These are phyloP conservation scores for Astrothelium macrocarpum DNA, from an alignment of 495 filamentous ascomycete genomes.

Conservation along the genomic window DNA sequence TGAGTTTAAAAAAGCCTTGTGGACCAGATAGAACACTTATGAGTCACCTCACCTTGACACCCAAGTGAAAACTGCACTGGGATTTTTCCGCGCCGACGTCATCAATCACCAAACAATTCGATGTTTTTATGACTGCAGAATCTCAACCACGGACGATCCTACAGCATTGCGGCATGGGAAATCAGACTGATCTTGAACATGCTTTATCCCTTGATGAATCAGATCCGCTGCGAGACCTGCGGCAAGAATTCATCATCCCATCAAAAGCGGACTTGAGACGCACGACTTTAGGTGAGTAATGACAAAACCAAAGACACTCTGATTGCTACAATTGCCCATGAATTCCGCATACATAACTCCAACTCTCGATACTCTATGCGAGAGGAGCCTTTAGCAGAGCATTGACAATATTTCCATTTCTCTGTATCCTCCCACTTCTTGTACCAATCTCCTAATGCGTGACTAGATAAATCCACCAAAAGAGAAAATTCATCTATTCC, in stretches of 20 bases:
- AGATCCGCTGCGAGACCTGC: constrained; percentile 58
- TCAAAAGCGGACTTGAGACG: constrained; percentile 67
- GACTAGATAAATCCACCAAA: not conserved
- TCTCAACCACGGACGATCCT: not conserved
- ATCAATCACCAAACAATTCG: not conserved
- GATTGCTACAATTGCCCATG: not conserved
- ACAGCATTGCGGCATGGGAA: not conserved
- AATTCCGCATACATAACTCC: not conserved
- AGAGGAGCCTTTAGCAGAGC: no score
- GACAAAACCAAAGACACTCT: not conserved
- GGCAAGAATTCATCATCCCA: constrained; percentile 76
- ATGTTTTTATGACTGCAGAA: not conserved
- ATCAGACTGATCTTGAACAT: constrained; percentile 35
- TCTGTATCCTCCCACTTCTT: not conserved
- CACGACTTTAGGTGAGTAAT: constrained; percentile 28
- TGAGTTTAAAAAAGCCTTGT: no score
- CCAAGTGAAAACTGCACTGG: no score
- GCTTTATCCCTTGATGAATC: constrained; percentile 56
- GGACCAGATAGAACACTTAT: no score
- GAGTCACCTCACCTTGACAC: no score
- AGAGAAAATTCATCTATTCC: constrained; percentile 18
- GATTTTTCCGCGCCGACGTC: no score
- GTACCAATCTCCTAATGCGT: not conserved
- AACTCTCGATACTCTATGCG: no score
- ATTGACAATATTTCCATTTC: no score